Conservation (phyloP, 2,329 filamentous ascomycete genomes). For the Colletotrichum sp. region DNA sequence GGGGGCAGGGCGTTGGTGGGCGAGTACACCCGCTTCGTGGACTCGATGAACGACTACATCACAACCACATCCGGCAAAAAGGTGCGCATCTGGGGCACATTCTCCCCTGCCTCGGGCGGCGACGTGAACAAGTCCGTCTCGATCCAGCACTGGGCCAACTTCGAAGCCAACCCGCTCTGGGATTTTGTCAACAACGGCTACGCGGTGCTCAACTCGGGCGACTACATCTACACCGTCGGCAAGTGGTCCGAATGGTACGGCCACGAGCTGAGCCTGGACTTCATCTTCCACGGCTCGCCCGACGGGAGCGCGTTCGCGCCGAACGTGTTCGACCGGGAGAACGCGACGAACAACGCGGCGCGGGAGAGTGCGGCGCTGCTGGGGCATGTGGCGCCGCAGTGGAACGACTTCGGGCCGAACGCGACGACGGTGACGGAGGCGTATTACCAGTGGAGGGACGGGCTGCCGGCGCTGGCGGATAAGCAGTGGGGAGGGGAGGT, state of each 20-base stretch:
- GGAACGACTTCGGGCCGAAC: conserved; percentile 29
- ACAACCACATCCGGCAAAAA: conserved; percentile 37
- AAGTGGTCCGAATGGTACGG: conserved; percentile 24
- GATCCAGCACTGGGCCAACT: conserved; percentile 40
- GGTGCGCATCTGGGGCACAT: conserved; percentile 59
- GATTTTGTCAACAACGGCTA: conserved; percentile 28
- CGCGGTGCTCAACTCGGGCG: conserved; percentile 27
- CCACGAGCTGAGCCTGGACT: conserved; percentile 20
- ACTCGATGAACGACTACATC: conserved; percentile 43
- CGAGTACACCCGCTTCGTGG: conserved; percentile 54
- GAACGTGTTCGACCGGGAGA: conserved; percentile 25
- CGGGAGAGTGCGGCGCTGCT: conserved; percentile 16
- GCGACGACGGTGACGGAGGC: conserved; percentile 27
- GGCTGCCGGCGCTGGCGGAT: conserved; percentile 27
- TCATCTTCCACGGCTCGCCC: conserved; percentile 24
- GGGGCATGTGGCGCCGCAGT: conserved; percentile 26
- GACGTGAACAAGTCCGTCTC: conserved; percentile 23
- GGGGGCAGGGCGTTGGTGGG: conserved; percentile 36
- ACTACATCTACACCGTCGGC: conserved; percentile 26
- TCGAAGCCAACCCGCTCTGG: conserved; percentile 22
- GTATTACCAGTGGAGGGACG: conserved; percentile 28
- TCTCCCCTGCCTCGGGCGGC: conserved; percentile 18
- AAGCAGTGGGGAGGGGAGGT: conserved; percentile 30
- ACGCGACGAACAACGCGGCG: conserved; percentile 21
- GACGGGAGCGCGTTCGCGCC: conserved; percentile 23